phyloP scores from a whole-genome alignment of 1,139 yeast genomes.

The Taphrina confusa region DNA sequence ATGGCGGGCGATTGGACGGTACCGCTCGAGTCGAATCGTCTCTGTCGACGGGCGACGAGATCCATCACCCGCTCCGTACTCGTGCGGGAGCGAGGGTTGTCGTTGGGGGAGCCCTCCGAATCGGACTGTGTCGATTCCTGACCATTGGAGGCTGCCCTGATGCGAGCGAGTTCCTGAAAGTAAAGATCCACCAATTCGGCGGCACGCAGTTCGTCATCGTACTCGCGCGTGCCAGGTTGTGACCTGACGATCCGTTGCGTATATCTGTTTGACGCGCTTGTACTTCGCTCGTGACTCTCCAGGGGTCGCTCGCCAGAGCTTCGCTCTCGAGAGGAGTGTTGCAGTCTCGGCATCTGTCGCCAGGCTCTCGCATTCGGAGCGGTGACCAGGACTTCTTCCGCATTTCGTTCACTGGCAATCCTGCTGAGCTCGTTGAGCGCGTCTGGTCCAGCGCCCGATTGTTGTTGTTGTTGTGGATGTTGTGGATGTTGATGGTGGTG shows the following conservation, averaged over 20 bases:
- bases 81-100: not conserved
- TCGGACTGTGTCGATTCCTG: not conserved
- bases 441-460: not conserved
- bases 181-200: slow-evolving; percentile 19
- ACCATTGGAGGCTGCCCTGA: slow-evolving; percentile 10
- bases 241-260: slow-evolving; percentile 8
- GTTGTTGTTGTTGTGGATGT: not conserved
- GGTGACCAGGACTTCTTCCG: not conserved
- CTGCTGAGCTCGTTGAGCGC: slow-evolving; percentile 1
- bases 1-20: slow-evolving; percentile 1
- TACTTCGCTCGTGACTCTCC: slow-evolving; percentile 21
- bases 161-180: slow-evolving; percentile 11
- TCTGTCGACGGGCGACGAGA: slow-evolving; percentile 12
- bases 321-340: slow-evolving; percentile 3
- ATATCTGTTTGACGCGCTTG: not conserved
- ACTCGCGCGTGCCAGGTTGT: slow-evolving; percentile 23
- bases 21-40: not conserved
- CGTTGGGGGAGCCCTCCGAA: not conserved
- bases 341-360: slow-evolving; percentile 4
- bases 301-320: not conserved
- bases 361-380: not conserved
- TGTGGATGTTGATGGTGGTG: slow-evolving; percentile 4
- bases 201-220: slow-evolving; percentile 19
- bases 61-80: slow-evolving; percentile 4
- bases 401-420: not conserved